Evolutionary conservation across 148 eudicot genomes (phyloP).

Genomic region (Polygonum aviculare): DNA sequence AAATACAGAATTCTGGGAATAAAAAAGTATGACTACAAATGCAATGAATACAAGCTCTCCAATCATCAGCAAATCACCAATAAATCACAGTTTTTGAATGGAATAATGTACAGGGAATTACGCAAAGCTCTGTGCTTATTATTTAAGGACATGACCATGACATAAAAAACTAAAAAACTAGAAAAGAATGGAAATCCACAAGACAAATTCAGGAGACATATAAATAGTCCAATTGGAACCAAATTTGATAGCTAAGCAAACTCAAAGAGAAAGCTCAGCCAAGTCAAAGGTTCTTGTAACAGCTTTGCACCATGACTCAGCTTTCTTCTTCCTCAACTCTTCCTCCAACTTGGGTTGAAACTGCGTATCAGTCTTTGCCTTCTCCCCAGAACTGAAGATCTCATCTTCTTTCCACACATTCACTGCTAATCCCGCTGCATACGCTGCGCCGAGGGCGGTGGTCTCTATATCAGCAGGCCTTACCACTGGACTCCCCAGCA

Average conservation of each 20-base stretch:
- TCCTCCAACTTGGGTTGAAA: conserved; percentile 47
- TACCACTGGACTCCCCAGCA: conserved; percentile 74
- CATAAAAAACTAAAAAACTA: background rate
- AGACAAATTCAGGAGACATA: background rate
- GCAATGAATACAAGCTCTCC: background rate
- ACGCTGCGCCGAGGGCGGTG: conserved; percentile 95
- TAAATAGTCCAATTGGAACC: background rate
- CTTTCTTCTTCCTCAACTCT: conserved; percentile 68
- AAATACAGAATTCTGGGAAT: background rate
- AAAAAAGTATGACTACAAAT: background rate
- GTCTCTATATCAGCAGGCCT: conserved; percentile 93
- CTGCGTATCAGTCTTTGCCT: conserved; percentile 42
- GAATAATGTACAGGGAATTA: background rate
- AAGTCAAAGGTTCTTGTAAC: conserved; percentile 70
- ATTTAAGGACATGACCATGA: background rate
- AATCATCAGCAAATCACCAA: background rate
- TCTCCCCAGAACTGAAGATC: conserved; percentile 60
- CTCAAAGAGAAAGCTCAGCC: conserved; percentile 80
- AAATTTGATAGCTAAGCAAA: background rate
- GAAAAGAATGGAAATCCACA: background rate
- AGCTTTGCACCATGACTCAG: conserved; percentile 93
- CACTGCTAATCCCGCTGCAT: conserved; percentile 94
- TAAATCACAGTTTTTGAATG: background rate
- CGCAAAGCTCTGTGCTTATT: background rate
- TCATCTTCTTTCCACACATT: conserved; percentile 79